Evolutionary conservation across 116 monocot species (phyloP), one percentile per base, ranked within the genome.

Genomic region (Iris pallida): DNA sequence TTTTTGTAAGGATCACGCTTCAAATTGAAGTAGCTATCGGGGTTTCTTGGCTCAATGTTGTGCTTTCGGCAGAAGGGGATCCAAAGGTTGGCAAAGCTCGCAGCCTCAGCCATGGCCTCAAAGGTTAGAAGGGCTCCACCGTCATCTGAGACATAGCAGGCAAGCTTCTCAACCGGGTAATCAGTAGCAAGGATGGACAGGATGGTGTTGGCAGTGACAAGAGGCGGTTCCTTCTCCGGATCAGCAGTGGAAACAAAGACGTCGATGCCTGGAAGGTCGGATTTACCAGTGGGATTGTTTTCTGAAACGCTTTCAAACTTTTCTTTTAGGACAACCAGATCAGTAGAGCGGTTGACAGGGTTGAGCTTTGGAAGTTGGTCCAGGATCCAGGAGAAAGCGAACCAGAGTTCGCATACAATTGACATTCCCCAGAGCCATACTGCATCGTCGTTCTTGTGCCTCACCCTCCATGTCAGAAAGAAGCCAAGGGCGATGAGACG

Each of bases 341-440:
- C 87, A 10, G 83, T 83, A 56, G 87, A 72, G 45, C 87, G 83
- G 55, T 87, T 83, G 11, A 87, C 58, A 62, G 87, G 87, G 45
- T 72, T 80, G 15, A 87, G 80, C 40, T 87, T 87, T 12, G 87
- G 87, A 5, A 87, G 75, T 64, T 87, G 87, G 18, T 87, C 87
- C 42, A 87, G 57, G 11, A 87, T 70, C 87, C 87, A 87, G 16
- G 87, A 87, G 49, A 87, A 80, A 16, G 77, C 78, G 65, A 87
- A 87, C 87, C 87, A 87, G 1, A 83, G 55, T 69, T 87, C 87
- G 44, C 87, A 87, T 13, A 87, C 81, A 45, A 87, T 72, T 6
- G 87, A 87, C 83, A 83, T 83, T 20, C 83, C 83, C 87, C 87
- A 87, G 3, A 87, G 78, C 87, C 87, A 87, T 10, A 87, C 72